Conservation (phyloP, 306 rosid genomes). For the Fragaria iinumae region DNA sequence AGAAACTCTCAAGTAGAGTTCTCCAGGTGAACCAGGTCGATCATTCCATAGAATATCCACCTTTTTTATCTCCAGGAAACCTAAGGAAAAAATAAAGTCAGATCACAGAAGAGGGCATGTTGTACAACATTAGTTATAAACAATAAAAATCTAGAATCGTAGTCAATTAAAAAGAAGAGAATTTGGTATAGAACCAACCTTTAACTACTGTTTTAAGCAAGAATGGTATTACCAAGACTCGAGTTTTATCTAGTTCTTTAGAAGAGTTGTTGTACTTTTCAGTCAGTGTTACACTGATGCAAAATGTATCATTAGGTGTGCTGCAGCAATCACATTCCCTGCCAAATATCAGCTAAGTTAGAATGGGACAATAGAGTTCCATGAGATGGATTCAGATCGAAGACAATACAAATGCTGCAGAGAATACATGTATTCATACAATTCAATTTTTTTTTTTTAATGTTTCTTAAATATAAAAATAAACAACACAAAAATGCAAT, state of each 20-base stretch:
- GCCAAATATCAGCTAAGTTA: conserved; percentile 43
- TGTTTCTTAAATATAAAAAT: not conserved
- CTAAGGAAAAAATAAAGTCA: conserved; percentile 40
- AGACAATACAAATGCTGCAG: not conserved
- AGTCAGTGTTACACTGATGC: conserved; percentile 54
- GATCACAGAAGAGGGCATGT: not conserved
- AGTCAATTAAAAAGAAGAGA: not conserved
- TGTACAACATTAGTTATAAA: not conserved
- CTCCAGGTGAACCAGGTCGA: conserved; percentile 56
- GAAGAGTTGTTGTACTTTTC: conserved; percentile 42
- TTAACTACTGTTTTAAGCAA: conserved; percentile 62
- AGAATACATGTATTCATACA: not conserved
- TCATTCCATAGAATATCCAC: conserved; percentile 80
- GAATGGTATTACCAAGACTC: conserved; percentile 57
- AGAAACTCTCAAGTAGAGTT: conserved; percentile 73
- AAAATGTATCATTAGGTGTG: conserved; percentile 38
- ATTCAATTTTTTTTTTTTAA: not conserved
- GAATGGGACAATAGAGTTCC: conserved; percentile 31
- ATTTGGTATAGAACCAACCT: conserved; percentile 47
- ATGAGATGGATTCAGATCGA: conserved; percentile 10
- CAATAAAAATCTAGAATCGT: not conserved
- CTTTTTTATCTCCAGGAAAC: conserved; percentile 69
- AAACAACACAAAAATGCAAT: not conserved
- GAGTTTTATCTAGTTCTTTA: conserved; percentile 51
- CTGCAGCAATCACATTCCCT: conserved; percentile 53